Evolutionary conservation across 805 yeast species (phyloP), one percentile per base, ranked within the genome.

Genomic region (Candida sanyiensis): DNA sequence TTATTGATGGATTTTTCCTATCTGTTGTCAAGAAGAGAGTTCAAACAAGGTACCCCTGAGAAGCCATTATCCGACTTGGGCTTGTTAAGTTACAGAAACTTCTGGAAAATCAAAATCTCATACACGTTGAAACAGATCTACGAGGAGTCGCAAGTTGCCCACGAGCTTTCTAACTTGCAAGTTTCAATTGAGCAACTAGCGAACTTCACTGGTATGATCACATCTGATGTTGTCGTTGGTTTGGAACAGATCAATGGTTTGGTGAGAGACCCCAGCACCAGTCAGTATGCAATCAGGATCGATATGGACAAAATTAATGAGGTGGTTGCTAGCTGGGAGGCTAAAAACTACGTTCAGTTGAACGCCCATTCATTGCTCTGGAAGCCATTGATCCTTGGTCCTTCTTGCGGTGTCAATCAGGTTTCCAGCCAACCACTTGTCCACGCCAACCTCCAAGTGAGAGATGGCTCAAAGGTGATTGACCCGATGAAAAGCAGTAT

Each of bases 51-150:
- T 0, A 84, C 97, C 0, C 98, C 98, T 0, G 98, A 93, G 52
- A 90, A 89, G 54, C 98, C 98, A 0, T 67, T 90, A 41, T 81
- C 93, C 48, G 89, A 83, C 47, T 63, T 90, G 39, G 98, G 98
- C 0, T 63, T 88, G 36, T 60, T 83, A 22, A 83, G 96, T 44
- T 93, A 90, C 59, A 66, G 94, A 45, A 83, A 78, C 50, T 90
- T 83, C 59, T 93, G 97, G 97, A 80, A 74, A 48, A 62, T 76
- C 1, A 67, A 80, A 4, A 63, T 87, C 7, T 72, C 93, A 8
- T 68, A 63, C 26, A 49, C 54, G 2, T 43, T 67, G 24, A 31
- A 50, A 47, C 44, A 43, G 29, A 16, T 49, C 25, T 22, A 31
- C 29, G 20, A 33, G 11, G 39, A 43, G 21, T 30, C 38, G 6